Base-by-base conservation (phyloP, 2,329 filamentous ascomycete genomes). In the Magnaporthiopsis rhizophila region DNA sequence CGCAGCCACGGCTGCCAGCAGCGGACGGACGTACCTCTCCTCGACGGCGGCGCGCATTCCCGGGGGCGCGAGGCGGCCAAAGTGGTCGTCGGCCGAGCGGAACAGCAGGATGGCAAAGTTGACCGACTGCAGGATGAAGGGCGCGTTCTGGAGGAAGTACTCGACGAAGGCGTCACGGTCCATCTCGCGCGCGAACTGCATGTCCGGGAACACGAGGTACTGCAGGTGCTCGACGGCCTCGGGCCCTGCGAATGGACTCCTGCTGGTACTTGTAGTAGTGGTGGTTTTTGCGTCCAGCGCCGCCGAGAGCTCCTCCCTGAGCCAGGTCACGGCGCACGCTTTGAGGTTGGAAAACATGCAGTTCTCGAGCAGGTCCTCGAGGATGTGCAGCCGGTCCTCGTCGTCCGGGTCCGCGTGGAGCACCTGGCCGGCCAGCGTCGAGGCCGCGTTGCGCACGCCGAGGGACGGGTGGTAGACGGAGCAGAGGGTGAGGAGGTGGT, bases 311-410 rank as follows among this genome's bases (percentile, higher is more conserved):
- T 89, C 86, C 68, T 88, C 86, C 64, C 85, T 82, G 45, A 88
- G 74, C 86, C 86, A 89, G 4, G 80, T 80, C 5, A 89, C 80
- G 0, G 86, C 86, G 58, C 83, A 85, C 11, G 83, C 86, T 71
- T 87, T 87, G 53, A 89, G 77, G 0, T 82, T 79, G 2, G 85
- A 79, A 69, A 86, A 88, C 68, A 84, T 81, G 77, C 86, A 88
- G 71, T 88, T 86, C 73, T 88, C 85, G 15, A 89, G 74, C 15
- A 88, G 78, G 69, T 89, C 86, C 63, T 86, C 83, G 11, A 89
- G 79, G 67, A 89, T 89, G 34, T 80, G 78, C 21, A 89, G 75
- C 6, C 86, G 80, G 69, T 83, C 80, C 3, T 82, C 79, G 65
- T 86, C 83, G 32, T 85, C 80, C 0, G 86, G 85, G 66, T 88